A percentile compares a stretch with the other conserved stretches of the same genome.
phyloP scores from a whole-genome alignment of 495 filamentous ascomycete species.

The Diplogelasinospora grovesii region DNA sequence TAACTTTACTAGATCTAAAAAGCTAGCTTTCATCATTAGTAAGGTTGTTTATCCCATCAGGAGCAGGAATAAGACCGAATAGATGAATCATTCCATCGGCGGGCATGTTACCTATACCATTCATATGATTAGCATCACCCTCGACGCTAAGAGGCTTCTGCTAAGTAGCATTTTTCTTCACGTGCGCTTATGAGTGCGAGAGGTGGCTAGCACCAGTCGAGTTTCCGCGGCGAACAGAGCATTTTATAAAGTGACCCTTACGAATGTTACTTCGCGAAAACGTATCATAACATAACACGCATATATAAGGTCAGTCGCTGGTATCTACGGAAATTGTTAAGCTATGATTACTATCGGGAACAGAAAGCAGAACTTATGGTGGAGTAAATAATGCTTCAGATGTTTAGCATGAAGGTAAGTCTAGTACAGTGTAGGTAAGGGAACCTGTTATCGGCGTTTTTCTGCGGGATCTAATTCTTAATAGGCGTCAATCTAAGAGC shows the following conservation, averaged over 20 bases:
- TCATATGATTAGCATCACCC: slow-evolving; percentile 46
- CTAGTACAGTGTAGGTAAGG: slow-evolving; percentile 93
- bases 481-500: slow-evolving; percentile 54
- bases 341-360: slow-evolving; percentile 15
- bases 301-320: slow-evolving; percentile 94
- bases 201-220: slow-evolving; percentile 88
- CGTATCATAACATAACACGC: slow-evolving; percentile 93
- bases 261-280: slow-evolving; percentile 97
- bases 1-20: slow-evolving; percentile 49
- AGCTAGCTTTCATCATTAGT: slow-evolving; percentile 48
- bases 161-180: slow-evolving; percentile 64
- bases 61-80: slow-evolving; percentile 39
- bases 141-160: slow-evolving; percentile 44
- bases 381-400: slow-evolving; percentile 86
- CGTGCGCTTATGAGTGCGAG: slow-evolving; percentile 80
- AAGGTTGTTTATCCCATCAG: slow-evolving; percentile 44
- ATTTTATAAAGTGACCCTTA: slow-evolving; percentile 98
- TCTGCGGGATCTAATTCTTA: slow-evolving; percentile 77
- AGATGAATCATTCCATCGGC: slow-evolving; percentile 45
- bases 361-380: slow-evolving; percentile 63
- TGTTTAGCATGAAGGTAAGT: slow-evolving; percentile 97
- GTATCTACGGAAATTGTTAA: slow-evolving; percentile 57
- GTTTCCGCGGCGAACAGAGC: slow-evolving; percentile 89
- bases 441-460: slow-evolving; percentile 94
- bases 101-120: slow-evolving; percentile 45